Conservation (phyloP, 805 yeast genomes). For the Nakazawaea ishiwadae region DNA sequence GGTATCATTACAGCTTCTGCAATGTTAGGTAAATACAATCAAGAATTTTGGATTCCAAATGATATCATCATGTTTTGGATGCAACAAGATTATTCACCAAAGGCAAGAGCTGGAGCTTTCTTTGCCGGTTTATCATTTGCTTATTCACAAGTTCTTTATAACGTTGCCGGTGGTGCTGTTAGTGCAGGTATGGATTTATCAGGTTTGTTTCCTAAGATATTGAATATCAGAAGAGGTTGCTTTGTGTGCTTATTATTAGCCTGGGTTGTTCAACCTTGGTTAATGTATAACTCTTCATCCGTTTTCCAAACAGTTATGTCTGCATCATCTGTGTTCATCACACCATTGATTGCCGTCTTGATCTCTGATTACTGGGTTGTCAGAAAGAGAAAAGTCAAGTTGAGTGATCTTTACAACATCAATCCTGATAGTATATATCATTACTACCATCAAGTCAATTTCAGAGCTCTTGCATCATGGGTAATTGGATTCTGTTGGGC, state of each 20-base stretch:
- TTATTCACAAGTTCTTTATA: conserved; percentile 33
- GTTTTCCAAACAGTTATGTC: conserved; percentile 30
- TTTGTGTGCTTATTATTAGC: conserved; percentile 30
- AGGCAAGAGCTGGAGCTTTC: conserved; percentile 41
- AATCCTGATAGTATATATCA: conserved; percentile 28
- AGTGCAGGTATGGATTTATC: conserved; percentile 49
- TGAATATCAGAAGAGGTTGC: conserved; percentile 43
- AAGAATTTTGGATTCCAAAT: conserved; percentile 43
- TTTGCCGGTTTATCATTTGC: conserved; percentile 35
- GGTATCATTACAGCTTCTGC: conserved; percentile 44
- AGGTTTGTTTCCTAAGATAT: conserved; percentile 39
- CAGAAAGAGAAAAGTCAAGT: conserved; percentile 32
- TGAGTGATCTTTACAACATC: conserved; percentile 35
- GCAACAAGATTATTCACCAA: conserved; percentile 29
- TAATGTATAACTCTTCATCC: conserved; percentile 28
- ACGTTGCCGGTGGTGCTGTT: conserved; percentile 33
- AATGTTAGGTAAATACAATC: conserved; percentile 32
- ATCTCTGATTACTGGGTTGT: conserved; percentile 34
- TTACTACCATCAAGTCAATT: conserved; percentile 37
- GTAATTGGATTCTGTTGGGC: conserved; percentile 39
- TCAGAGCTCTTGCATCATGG: conserved; percentile 36
- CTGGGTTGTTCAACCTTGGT: conserved; percentile 37
- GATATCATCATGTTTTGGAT: conserved; percentile 36
- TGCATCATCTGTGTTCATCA: conserved; percentile 34
- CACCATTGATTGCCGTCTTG: conserved; percentile 33